These are phyloP conservation scores for Xylariales sp. DNA, from an alignment of 2,329 filamentous ascomycete genomes.

Conservation along the genomic window DNA sequence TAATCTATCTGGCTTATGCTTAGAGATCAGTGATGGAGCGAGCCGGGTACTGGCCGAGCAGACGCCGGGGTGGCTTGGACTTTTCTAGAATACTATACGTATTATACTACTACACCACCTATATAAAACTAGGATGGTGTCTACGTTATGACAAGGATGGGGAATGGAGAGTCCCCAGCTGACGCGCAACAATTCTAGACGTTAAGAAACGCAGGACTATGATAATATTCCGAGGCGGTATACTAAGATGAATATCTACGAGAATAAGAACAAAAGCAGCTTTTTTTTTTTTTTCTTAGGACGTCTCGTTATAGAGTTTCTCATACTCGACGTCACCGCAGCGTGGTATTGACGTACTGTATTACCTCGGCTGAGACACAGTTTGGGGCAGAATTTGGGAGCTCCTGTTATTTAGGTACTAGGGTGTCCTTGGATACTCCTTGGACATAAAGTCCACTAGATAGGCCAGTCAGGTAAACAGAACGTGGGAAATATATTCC, in stretches of 20 bases:
- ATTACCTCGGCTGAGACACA: constrained; percentile 13
- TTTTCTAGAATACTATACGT: constrained; percentile 20
- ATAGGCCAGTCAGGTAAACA: neutral
- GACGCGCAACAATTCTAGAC: neutral
- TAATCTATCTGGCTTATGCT: constrained; percentile 22
- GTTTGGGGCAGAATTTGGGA: neutral
- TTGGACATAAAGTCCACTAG: neutral
- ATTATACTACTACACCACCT: too few species aligned
- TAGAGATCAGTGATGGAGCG: constrained; percentile 9
- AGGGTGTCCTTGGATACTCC: neutral
- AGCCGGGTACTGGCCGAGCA: too few species aligned
- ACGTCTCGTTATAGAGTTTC: neutral
- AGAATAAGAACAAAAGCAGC: too few species aligned
- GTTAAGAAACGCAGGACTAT: neutral
- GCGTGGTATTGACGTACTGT: constrained; percentile 24
- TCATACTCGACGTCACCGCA: constrained; percentile 29
- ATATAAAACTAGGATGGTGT: neutral
- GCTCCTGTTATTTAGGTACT: neutral
- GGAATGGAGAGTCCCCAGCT: neutral
- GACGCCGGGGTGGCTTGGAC: constrained; percentile 27
- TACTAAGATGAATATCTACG: neutral
- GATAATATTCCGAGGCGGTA: neutral
- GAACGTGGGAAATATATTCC: neutral
- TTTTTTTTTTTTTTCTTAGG: too few species aligned
- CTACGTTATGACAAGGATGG: constrained; percentile 1